Evolutionary conservation across 805 yeast species (phyloP), one percentile per base, ranked within the genome.

Genomic region (Saitoella complicata): DNA sequence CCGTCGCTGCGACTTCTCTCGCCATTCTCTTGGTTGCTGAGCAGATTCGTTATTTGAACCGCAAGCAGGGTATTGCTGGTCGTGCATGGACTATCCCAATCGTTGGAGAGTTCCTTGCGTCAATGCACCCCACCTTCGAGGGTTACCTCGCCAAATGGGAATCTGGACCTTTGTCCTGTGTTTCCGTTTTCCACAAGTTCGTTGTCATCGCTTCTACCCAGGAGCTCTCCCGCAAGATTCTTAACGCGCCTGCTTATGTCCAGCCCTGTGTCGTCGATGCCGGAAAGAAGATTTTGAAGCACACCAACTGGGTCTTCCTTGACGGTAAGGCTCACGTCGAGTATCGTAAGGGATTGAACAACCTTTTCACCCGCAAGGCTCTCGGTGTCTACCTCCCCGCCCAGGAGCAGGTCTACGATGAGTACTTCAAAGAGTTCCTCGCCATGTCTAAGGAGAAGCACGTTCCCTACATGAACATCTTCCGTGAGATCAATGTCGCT

Each of bases 251-350:
- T 37, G 71, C 75, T 41, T 91, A 72, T 58, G 96, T 86, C 49
- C 86, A 86, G 63, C 98, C 98, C 5, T 91, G 98, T 67, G 95
- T 91, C 49, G 98, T 91, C 51, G 98, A 91, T 60, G 97, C 86
- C 45, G 98, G 98, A 13, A 71, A 78, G 51, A 91, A 91, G 65
- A 84, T 91, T 53, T 69, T 91, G 57, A 77, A 97, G 64, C 96
- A 97, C 40, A 71, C 88, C 40, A 91, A 88, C 69, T 91, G 98
- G 98, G 98, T 91, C 35, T 91, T 91, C 62, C 66, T 86, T 57
- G 98, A 91, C 58, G 98, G 98, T 54, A 86, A 86, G 66, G 93
- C 78, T 33, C 98, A 91, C 57, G 76, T 78, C 47, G 98, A 91
- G 64, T 91, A 88, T 66, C 78, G 98, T 65, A 78, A 77, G 61